Base-by-base conservation (phyloP, 1,284 basidiomycete genomes). In the Ustilago sp. region DNA sequence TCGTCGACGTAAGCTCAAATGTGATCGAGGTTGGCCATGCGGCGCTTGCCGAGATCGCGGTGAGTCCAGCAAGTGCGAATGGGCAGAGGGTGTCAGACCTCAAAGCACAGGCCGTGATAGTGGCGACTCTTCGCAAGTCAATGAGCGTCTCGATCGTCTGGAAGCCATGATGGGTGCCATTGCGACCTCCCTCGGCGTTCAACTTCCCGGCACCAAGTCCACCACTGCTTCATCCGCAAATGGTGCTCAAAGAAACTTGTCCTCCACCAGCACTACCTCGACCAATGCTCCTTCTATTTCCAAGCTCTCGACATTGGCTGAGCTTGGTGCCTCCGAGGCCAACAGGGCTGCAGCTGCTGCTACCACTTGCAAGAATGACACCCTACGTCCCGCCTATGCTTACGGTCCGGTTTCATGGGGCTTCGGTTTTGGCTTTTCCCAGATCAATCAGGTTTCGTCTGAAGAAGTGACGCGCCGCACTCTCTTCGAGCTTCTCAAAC, bases 1-100 rank as follows among this genome's bases (percentile, higher is more conserved):
- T 66, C 75, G 81, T 35, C 63, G 82, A 8, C 68, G 82, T 17
- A 83, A 83, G 54, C 80, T 83, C 58, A 83, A 83, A 52, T 83
- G 76, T 35, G 78, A 80, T 57, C 78, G 78, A 3, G 78, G 78
- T 8, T 80, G 74, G 74, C 78, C 78, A 31, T 80, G 78, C 51
- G 78, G 78, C 17, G 78, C 78, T 1, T 80, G 78, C 32, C 63
- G 68, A 5, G 78, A 80, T 52, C 75, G 78, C 19, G 58, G 58
- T 59, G 82, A 83, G 58, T 68, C 78, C 35, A 72, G 77, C 63
- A 61, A 80, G 53, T 83, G 82, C 59, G 77, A 74, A 28, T 83
- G 82, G 82, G 80, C 80, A 3, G 77, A 81, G 19, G 82, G 82
- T 36, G 79, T 79, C 0, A 67, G 80, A 38, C 82, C 82, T 5